Evolutionary conservation across 75 land plant genomes (phyloP).

Genomic region (Adiantum capillusveneris): DNA sequence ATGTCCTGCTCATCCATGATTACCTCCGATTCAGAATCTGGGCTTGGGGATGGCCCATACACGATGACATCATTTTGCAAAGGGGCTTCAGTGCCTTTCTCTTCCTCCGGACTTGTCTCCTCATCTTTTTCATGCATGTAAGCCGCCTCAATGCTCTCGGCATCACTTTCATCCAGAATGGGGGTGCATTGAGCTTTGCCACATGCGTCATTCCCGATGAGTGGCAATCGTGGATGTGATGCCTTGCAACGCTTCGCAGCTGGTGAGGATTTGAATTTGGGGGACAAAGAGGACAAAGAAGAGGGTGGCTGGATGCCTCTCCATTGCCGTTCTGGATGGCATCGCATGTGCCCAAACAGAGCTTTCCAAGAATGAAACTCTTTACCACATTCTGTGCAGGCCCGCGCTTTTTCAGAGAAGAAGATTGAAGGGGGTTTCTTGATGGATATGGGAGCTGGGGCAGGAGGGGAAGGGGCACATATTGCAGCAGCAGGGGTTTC

Average conservation of each 20-base stretch:
- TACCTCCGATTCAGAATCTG: too few relatives aligned
- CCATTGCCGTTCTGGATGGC: conserved; percentile 38
- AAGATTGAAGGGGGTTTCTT: conserved; percentile 19
- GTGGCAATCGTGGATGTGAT: too few relatives aligned
- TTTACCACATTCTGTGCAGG: conserved; percentile 50
- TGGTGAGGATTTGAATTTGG: neutral
- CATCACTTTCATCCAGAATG: conserved; percentile 22
- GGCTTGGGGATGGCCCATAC: too few relatives aligned
- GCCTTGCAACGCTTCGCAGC: too few relatives aligned
- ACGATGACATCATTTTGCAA: too few relatives aligned
- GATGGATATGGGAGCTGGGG: conserved; percentile 1
- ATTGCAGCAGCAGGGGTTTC: neutral
- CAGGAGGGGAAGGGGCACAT: neutral
- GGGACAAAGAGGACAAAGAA: neutral
- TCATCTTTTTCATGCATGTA: conserved; percentile 25
- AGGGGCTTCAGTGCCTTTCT: neutral
- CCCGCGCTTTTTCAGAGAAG: conserved; percentile 17
- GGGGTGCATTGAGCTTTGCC: too few relatives aligned
- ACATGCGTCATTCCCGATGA: too few relatives aligned
- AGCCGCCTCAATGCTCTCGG: conserved; percentile 49
- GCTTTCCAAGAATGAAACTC: conserved; percentile 44
- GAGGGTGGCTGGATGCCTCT: conserved; percentile 34
- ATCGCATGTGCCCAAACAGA: conserved; percentile 53
- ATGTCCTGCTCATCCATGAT: conserved; percentile 10
- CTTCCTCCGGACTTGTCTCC: neutral